These are phyloP conservation scores for Ogataea ramenticola DNA, from an alignment of 805 yeast species.

Conservation along the genomic window DNA sequence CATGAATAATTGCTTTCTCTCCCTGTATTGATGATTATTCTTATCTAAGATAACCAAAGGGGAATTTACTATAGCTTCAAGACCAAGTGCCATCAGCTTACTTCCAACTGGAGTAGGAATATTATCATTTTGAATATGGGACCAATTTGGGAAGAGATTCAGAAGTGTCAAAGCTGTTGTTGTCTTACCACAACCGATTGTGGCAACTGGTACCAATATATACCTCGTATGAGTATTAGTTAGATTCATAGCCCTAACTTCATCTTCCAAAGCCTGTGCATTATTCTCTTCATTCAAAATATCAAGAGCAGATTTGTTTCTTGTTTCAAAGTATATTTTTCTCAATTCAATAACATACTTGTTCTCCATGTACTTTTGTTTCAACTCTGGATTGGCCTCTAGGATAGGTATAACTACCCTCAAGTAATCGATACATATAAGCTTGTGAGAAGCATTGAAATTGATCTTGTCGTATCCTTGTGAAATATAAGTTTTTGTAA, in stretches of 20 bases:
- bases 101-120: conserved; percentile 41
- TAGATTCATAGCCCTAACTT: conserved; percentile 13
- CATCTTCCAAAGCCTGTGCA: conserved; percentile 23
- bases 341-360: conserved; percentile 73
- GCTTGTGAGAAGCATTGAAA: conserved; percentile 43
- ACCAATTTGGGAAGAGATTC: conserved; percentile 55
- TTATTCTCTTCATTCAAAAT: conserved; percentile 38
- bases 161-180: conserved; percentile 61
- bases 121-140: conserved; percentile 78
- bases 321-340: conserved; percentile 47
- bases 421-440: conserved; percentile 60
- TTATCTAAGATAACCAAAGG: conserved; percentile 69
- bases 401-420: conserved; percentile 57
- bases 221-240: conserved; percentile 40
- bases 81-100: conserved; percentile 39
- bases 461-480: conserved; percentile 30
- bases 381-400: conserved; percentile 36
- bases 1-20: conserved; percentile 59
- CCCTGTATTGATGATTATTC: conserved; percentile 69
- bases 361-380: conserved; percentile 41
- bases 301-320: neutral
- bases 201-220: conserved; percentile 75
- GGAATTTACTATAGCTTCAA: conserved; percentile 31
- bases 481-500: conserved; percentile 52
- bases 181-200: conserved; percentile 94